phyloP scores from a whole-genome alignment of 805 yeast species.

The Wickerhamomyces hampshirensis region DNA sequence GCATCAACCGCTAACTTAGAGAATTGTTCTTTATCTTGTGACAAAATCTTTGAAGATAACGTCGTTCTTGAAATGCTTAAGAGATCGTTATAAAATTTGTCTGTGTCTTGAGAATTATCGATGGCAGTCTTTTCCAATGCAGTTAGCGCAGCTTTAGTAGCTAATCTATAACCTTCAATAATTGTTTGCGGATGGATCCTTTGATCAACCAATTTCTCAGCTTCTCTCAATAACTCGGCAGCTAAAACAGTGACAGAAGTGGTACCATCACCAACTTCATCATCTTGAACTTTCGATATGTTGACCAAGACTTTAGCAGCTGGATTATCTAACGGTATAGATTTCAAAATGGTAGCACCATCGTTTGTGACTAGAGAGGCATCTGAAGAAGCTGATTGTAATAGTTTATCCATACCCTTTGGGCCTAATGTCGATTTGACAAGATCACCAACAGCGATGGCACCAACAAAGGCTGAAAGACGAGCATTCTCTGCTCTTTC shows the following conservation, averaged over 20 bases:
- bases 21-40: conserved; percentile 92
- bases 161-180: conserved; percentile 91
- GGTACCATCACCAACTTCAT: conserved; percentile 62
- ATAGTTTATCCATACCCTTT: conserved; percentile 95
- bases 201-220: conserved; percentile 85
- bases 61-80: conserved; percentile 90
- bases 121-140: conserved; percentile 78
- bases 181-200: conserved; percentile 98
- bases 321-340: conserved; percentile 94
- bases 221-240: conserved; percentile 90
- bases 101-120: conserved; percentile 71
- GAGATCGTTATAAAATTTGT: conserved; percentile 67
- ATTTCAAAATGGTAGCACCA: conserved; percentile 94
- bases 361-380: conserved; percentile 86
- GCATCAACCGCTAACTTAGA: conserved; percentile 93
- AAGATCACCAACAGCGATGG: conserved; percentile 97
- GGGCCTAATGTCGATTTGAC: conserved; percentile 96
- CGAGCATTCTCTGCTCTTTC: conserved; percentile 98
- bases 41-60: conserved; percentile 83
- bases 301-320: conserved; percentile 96
- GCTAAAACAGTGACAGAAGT: conserved; percentile 91
- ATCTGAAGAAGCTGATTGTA: conserved; percentile 82
- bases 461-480: conserved; percentile 95
- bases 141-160: conserved; percentile 73
- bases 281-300: conserved; percentile 90